These are phyloP conservation scores for Wickerhamomyces sp. DNA, from an alignment of 1,139 yeast genomes.

Conservation along the genomic window DNA sequence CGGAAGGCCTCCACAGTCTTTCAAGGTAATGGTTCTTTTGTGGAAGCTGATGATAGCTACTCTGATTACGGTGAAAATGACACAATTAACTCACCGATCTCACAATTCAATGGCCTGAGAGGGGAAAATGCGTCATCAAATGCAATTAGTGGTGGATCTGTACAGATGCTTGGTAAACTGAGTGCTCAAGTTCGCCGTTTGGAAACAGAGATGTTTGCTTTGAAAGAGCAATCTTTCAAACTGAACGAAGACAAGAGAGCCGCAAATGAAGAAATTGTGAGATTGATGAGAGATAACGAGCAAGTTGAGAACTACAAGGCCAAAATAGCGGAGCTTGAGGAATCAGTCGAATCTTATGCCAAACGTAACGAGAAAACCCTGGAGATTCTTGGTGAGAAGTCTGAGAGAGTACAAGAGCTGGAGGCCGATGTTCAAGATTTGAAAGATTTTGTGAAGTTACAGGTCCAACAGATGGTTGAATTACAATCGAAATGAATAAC, in stretches of 20 bases:
- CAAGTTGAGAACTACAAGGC: constrained; percentile 33
- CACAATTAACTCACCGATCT: constrained; percentile 12
- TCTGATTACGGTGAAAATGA: constrained; percentile 19
- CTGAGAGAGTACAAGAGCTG: constrained; percentile 81
- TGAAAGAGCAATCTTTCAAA: constrained; percentile 57
- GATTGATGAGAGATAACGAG: constrained; percentile 51
- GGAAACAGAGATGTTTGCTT: constrained; percentile 68
- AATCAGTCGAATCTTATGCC: constrained; percentile 35
- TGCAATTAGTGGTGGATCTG: constrained; percentile 32
- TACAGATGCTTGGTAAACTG: constrained; percentile 69
- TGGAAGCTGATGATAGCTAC: constrained; percentile 18
- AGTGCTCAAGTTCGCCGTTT: constrained; percentile 70
- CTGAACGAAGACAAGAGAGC: constrained; percentile 55
- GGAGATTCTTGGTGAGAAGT: constrained; percentile 80
- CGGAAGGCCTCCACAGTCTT: constrained; percentile 18
- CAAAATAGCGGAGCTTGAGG: constrained; percentile 33
- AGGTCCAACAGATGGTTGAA: constrained; percentile 71
- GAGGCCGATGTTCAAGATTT: constrained; percentile 84
- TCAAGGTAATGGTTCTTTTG: constrained; percentile 9
- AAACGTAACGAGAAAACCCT: constrained; percentile 53
- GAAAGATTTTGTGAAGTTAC: constrained; percentile 74
- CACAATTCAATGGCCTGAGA: constrained; percentile 10
- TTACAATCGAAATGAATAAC: constrained; percentile 10
- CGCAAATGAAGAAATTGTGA: constrained; percentile 63
- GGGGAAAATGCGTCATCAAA: constrained; percentile 20